Evolutionary conservation across 805 yeast species (phyloP).

Genomic region (Candida patagonica): DNA sequence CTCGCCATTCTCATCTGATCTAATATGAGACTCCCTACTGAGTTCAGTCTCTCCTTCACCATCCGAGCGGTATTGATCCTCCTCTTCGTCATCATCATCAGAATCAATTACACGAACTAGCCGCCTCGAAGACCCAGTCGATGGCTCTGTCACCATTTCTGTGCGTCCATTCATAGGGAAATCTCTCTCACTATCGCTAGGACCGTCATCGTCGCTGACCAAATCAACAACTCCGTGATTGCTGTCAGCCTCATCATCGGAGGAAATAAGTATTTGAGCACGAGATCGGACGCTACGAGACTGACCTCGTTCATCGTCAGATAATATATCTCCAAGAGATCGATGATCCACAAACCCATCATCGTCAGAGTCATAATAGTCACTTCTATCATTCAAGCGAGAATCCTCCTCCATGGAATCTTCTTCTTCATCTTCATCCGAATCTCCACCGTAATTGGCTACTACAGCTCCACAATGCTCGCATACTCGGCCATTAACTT

Average conservation of each 20-base stretch:
- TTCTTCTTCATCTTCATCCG: conserved; percentile 11
- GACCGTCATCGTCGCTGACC: background rate
- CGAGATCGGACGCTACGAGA: background rate
- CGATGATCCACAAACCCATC: conserved; percentile 14
- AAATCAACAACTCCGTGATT: background rate
- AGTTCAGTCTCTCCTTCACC: background rate
- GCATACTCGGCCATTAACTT: conserved; percentile 49
- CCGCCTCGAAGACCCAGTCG: no score
- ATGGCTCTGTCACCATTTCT: conserved; percentile 1
- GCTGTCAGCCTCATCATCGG: background rate
- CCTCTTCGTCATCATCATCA: conserved; percentile 1
- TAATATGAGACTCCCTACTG: background rate
- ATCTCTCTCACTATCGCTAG: background rate
- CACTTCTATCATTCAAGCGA: conserved; percentile 3
- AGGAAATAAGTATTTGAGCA: background rate
- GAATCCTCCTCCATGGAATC: conserved; percentile 6
- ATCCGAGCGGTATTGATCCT: background rate
- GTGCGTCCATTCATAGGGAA: no score
- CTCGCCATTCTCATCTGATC: background rate
- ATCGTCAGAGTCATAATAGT: conserved; percentile 8
- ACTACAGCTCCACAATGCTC: conserved; percentile 40
- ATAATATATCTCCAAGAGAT: background rate
- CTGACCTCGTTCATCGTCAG: background rate
- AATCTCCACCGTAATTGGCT: conserved; percentile 7
- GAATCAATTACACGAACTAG: no score